Evolutionary conservation across 345 rosid genomes (phyloP).

Genomic region (Euclidium syriacum): DNA sequence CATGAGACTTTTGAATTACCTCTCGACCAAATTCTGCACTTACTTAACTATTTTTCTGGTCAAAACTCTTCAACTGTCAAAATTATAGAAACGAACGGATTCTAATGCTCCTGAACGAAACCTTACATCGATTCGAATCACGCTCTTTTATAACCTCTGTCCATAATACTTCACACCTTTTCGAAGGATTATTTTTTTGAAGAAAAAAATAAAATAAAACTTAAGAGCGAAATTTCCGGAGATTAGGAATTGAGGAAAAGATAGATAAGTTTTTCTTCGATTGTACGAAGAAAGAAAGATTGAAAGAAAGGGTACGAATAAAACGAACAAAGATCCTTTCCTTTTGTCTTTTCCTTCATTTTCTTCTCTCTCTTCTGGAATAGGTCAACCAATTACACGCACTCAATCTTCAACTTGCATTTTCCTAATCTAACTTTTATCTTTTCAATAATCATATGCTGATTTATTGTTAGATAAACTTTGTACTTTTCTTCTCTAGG

Average conservation of each 20-base stretch:
- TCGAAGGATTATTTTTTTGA: no score
- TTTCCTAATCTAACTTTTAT: no score
- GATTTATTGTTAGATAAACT: no score
- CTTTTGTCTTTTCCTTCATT: constrained; percentile 3
- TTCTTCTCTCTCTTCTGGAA: neutral
- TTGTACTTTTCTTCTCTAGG: no score
- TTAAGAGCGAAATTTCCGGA: neutral
- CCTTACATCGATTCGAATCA: constrained; percentile 2
- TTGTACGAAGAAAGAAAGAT: constrained; percentile 4
- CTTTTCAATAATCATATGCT: neutral
- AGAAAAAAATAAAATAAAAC: no score
- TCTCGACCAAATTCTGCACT: no score
- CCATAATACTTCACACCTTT: neutral
- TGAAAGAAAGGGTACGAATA: neutral
- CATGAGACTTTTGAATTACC: no score
- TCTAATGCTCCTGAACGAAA: neutral
- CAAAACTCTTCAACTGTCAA: no score
- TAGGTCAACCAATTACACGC: no score
- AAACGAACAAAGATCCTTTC: constrained; percentile 23
- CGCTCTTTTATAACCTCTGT: neutral
- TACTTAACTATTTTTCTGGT: no score
- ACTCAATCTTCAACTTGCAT: no score
- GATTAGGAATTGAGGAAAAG: no score
- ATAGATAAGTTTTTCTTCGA: neutral
- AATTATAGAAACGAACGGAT: neutral